These are phyloP conservation scores for Boletus sp. DNA, from an alignment of 1,284 basidiomycete genomes.

Conservation along the genomic window DNA sequence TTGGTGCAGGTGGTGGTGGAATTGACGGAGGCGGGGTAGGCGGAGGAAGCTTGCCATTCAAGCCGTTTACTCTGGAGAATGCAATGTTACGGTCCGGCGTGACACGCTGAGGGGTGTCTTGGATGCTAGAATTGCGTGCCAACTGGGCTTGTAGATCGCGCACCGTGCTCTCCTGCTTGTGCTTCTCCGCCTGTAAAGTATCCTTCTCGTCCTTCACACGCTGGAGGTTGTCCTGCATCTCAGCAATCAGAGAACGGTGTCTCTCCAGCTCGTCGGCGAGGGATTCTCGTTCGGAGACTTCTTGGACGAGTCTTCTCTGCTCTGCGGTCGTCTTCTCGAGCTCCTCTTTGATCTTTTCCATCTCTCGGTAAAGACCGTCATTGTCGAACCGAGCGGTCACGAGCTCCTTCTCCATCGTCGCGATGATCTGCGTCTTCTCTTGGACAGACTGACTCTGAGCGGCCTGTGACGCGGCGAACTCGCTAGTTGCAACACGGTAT, in stretches of 20 bases:
- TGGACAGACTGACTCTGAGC: conserved; percentile 49
- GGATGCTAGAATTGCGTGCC: conserved; percentile 51
- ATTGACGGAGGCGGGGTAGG: conserved; percentile 85
- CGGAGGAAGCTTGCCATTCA: conserved; percentile 78
- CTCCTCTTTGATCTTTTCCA: conserved; percentile 55
- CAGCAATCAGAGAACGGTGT: conserved; percentile 69
- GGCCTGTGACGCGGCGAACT: conserved; percentile 46
- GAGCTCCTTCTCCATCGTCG: conserved; percentile 48
- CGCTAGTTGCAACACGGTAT: conserved; percentile 57
- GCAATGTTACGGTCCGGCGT: conserved; percentile 52
- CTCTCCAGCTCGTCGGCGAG: conserved; percentile 70
- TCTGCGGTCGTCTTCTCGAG: conserved; percentile 54
- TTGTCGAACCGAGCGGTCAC: conserved; percentile 46
- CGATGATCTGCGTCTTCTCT: conserved; percentile 48
- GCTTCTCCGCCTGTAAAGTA: conserved; percentile 66
- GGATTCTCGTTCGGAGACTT: conserved; percentile 70
- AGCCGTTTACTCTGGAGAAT: conserved; percentile 53
- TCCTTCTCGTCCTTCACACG: conserved; percentile 80
- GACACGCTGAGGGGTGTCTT: conserved; percentile 39
- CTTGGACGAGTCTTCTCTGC: conserved; percentile 60
- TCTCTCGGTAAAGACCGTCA: conserved; percentile 49
- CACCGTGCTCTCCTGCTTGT: conserved; percentile 58
- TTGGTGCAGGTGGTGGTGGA: conserved; percentile 81
- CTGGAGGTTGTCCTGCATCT: conserved; percentile 71
- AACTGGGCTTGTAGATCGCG: conserved; percentile 77